Evolutionary conservation across 2,329 filamentous ascomycete genomes (phyloP), one percentile per base, ranked within the genome.

Genomic region (Ilyonectria destructans): DNA sequence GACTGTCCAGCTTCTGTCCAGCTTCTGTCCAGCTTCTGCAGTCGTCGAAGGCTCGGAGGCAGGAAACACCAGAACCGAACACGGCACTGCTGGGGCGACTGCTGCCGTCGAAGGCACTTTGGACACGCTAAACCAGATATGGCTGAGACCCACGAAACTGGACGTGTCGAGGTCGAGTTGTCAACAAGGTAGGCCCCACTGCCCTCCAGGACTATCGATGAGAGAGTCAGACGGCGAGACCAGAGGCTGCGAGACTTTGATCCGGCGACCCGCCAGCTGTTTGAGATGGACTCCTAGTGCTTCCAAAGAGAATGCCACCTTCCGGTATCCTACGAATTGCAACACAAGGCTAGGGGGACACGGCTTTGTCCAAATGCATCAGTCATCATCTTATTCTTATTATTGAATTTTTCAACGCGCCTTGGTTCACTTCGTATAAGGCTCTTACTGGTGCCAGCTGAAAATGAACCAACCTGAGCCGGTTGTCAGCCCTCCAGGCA

Each of bases 151-250:
- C 31, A 54, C 31, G 29, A 31, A 35, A 54, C n/a, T 51, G 58
- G 63, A 37, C 63, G 56, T 66, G 63, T 40, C 58, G 51, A 65
- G 51, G 31, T 33, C 40, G 17, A 43, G 40, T 43, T 43, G 58
- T 66, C 45, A 51, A 58, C 58, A 66, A 51, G 29, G 51, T 29
- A 43, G 52, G 52, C 51, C 54, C 63, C 63, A 66, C 63, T 46
- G 29, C 51, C 9, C 63, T 37, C 46, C n/a, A 46, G 45, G 58
- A 58, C 58, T 61, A 58, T 66, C 19, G 46, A 51, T 31, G 49
- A 31, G 49, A 31, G n/a, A 54, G 49, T 56, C 49, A 65, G 40
- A 60, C 58, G 49, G 29, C 46, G 33, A 61, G 57, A 52, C 58
- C 58, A 52, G 40, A 55, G 35, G 4, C 33, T 19, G 40, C 37